Conservation (phyloP, 257 asterid species). For the Przewalskia tangutica region DNA sequence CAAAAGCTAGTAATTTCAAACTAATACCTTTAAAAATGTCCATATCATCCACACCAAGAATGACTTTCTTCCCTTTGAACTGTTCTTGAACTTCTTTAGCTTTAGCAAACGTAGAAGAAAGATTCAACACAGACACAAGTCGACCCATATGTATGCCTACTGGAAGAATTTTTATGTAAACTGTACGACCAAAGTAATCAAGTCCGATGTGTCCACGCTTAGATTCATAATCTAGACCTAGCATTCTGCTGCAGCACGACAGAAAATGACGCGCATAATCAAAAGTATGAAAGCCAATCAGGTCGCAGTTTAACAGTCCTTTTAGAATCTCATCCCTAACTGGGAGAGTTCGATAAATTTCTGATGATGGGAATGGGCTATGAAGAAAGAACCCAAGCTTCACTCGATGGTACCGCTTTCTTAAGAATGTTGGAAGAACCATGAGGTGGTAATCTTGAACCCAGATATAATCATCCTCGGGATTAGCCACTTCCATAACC, state of each 20-base stretch:
- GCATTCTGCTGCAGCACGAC: conserved; percentile 87
- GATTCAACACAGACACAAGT: conserved; percentile 60
- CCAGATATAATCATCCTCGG: conserved; percentile 83
- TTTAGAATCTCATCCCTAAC: conserved; percentile 79
- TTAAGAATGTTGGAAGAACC: conserved; percentile 82
- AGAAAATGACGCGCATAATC: conserved; percentile 94
- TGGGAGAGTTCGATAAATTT: conserved; percentile 81
- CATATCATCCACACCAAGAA: conserved; percentile 93
- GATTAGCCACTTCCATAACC: conserved; percentile 76
- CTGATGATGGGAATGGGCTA: conserved; percentile 93
- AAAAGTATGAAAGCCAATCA: conserved; percentile 84
- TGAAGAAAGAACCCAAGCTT: conserved; percentile 88
- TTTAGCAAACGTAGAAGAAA: conserved; percentile 48
- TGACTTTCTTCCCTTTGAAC: conserved; percentile 57
- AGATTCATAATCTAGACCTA: conserved; percentile 86
- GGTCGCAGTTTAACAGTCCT: conserved; percentile 68
- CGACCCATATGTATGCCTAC: conserved; percentile 91
- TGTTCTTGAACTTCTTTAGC: conserved; percentile 56
- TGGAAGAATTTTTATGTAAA: conserved; percentile 76
- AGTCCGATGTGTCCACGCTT: conserved; percentile 88
- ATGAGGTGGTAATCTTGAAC: conserved; percentile 89
- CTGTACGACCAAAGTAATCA: conserved; percentile 87
- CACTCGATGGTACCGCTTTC: conserved; percentile 73
- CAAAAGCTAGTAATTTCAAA: conserved; percentile 77
- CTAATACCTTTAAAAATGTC: conserved; percentile 92